Evolutionary conservation across 2,329 filamentous ascomycete genomes (phyloP).

Genomic region (Stagonosporopsis tanaceti): DNA sequence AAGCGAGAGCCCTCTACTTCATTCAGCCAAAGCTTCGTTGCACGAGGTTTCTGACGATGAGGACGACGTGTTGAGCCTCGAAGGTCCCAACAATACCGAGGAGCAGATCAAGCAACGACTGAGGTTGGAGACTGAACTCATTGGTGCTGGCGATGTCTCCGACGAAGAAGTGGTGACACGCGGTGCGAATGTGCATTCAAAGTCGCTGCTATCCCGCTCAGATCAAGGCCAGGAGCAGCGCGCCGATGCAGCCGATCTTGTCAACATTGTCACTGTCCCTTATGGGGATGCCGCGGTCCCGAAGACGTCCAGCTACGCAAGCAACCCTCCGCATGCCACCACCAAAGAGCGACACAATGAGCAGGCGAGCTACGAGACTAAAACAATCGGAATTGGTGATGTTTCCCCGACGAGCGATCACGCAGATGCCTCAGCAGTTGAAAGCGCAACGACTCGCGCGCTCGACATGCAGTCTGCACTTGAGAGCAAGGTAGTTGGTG

Average conservation of each 20-base stretch:
- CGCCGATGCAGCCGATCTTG: not conserved
- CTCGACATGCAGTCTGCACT: constrained; percentile 24
- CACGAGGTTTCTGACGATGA: constrained; percentile 15
- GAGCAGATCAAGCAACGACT: not conserved
- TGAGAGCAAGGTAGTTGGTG: constrained; percentile 34
- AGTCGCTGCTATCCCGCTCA: not conserved
- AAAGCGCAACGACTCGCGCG: not conserved
- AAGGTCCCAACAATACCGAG: not conserved
- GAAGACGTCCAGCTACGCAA: not conserved
- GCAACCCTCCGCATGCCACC: not conserved
- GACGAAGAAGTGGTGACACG: not conserved
- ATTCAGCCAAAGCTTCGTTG: constrained; percentile 22
- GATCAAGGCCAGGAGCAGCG: not conserved
- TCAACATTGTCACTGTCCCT: no score
- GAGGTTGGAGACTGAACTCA: constrained; percentile 30
- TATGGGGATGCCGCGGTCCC: not conserved
- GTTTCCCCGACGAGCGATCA: constrained; percentile 30
- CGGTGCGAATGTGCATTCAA: not conserved
- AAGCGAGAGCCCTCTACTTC: constrained; percentile 29
- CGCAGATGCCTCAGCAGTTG: not conserved
- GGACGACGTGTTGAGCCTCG: not conserved
- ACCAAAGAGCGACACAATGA: not conserved
- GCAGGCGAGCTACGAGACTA: constrained; percentile 27
- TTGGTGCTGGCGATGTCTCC: constrained; percentile 36
- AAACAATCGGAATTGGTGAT: constrained; percentile 30